These are phyloP conservation scores for Suillus paluster DNA, from an alignment of 768 basidiomycete species.

Conservation along the genomic window DNA sequence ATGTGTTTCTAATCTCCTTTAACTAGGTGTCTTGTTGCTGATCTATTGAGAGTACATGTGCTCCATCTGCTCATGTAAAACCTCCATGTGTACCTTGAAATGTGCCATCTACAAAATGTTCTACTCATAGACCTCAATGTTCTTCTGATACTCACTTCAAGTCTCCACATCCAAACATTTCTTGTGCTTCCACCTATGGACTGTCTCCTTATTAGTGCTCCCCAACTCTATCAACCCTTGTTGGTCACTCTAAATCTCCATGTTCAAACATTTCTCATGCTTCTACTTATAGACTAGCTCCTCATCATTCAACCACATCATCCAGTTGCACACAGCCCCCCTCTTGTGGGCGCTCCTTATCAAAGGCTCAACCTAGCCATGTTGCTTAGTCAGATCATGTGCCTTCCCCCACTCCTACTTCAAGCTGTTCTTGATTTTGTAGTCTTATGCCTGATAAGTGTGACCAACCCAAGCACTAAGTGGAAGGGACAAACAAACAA, in stretches of 20 bases:
- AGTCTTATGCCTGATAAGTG: not conserved
- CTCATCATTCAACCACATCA: not conserved
- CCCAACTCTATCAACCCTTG: not conserved
- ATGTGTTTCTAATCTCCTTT: not conserved
- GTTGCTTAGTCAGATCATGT: not conserved
- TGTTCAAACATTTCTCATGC: not conserved
- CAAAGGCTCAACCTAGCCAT: not conserved
- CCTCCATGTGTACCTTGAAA: not conserved
- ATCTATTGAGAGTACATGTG: not conserved
- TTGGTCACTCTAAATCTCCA: not conserved
- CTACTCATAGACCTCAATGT: not conserved
- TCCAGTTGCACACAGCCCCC: not conserved
- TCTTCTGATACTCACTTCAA: not conserved
- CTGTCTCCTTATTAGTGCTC: not conserved
- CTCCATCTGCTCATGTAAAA: not conserved
- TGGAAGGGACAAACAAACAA: not conserved
- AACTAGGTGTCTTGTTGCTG: not conserved
- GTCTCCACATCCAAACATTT: not conserved
- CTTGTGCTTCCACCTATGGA: not conserved
- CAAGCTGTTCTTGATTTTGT: not conserved
- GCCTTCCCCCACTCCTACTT: not conserved
- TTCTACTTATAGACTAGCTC: not conserved
- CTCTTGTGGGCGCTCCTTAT: not conserved
- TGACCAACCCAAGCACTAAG: not conserved
- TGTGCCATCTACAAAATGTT: not conserved